Base-by-base conservation (phyloP, 345 rosid genomes). In the Noccaea bulbosa region DNA sequence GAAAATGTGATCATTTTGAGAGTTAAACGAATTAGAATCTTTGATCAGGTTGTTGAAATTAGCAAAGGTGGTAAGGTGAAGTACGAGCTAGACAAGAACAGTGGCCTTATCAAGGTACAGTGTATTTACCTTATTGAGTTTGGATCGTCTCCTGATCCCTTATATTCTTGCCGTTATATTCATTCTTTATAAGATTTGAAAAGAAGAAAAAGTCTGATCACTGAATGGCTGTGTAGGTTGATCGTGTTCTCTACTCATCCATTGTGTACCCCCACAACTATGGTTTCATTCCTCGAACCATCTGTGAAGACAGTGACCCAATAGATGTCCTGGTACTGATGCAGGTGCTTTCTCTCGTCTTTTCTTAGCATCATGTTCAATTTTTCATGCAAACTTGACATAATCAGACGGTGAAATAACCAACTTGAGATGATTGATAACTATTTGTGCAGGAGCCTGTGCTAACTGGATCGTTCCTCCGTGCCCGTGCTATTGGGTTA, bases 221-320 rank as follows among this genome's bases (percentile, higher is more conserved):
- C 11, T 39, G 37, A 58, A 43, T 24, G 3, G 51, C 51, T 76
- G 55, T 78, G 47, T 67, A 94, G 99, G 99, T 94, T 67, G 99
- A 94, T 62, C 98, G 98, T 53, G 70, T 94, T 51, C 93, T 94
- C 33, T 94, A 89, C 91, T 94, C 79, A 94, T 94, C 11, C 17
- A 96, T 94, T 76, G 99, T 94, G 77, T 93, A 93, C 84, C 98
- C 98, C 0, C 98, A 93, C 84, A 93, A 93, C 82, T 93, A 94
- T 75, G 99, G 99, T 55, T 94, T 94, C 79, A 94, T 94, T 35
- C 99, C 99, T 0, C 83, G 99, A 55, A 94, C 99, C 55, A 65
- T 94, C 41, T 94, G 99, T 69, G 99, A 94, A 77, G 99, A 94
- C 74, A 88, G 92, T 73, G 99, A 94, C 76, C 99, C 99, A 15